phyloP scores from a whole-genome alignment of 192 early-diverging fungal genomes.

The Entophlyctis helioformis region DNA sequence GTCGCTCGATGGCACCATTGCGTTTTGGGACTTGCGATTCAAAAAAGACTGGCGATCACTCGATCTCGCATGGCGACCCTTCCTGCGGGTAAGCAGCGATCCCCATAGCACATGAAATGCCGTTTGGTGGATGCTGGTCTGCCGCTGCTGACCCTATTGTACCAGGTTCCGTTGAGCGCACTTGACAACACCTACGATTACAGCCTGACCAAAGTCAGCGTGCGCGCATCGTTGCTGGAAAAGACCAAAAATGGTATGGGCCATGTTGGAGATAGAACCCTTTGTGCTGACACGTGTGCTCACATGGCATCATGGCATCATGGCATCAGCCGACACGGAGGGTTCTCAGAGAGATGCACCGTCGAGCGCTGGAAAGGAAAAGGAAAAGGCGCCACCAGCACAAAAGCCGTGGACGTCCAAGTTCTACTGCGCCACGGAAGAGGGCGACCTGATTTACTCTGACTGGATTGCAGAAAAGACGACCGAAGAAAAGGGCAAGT shows the following conservation, averaged over 20 bases:
- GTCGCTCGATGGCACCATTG: conserved; percentile 42
- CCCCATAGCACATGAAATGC: no score
- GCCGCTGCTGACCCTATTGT: neutral
- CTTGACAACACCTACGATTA: conserved; percentile 55
- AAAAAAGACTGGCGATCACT: conserved; percentile 44
- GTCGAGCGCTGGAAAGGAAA: no score
- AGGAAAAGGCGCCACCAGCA: conserved; percentile 1
- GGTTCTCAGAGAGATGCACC: no score
- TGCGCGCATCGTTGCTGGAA: no score
- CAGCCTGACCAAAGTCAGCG: conserved; percentile 35
- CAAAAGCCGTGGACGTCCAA: conserved; percentile 22
- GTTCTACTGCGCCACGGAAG: conserved; percentile 50
- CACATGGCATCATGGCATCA: no score
- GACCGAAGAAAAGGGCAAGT: conserved; percentile 43
- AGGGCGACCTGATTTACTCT: conserved; percentile 48
- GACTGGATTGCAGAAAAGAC: conserved; percentile 47
- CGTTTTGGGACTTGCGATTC: conserved; percentile 45
- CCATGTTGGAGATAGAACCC: no score
- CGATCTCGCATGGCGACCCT: conserved; percentile 47
- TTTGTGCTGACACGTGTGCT: no score
- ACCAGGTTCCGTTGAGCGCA: conserved; percentile 35
- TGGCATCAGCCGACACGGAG: no score
- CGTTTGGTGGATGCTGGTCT: no score
- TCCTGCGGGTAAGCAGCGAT: conserved; percentile 35
- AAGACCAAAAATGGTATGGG: no score